phyloP scores from a whole-genome alignment of 2,329 filamentous ascomycete species.

The Coleophoma cylindrospora region DNA sequence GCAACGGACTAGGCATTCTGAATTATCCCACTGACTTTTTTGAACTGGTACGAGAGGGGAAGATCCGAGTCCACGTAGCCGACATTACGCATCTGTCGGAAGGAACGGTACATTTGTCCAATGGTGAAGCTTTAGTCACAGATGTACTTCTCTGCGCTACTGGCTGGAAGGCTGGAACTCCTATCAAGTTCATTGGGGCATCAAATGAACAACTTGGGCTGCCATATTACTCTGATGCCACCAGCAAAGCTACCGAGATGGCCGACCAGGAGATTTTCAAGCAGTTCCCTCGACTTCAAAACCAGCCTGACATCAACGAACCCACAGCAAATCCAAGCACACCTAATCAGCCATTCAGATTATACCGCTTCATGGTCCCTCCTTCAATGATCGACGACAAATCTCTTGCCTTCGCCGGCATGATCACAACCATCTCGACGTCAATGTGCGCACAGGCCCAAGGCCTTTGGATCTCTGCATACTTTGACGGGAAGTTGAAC shows the following conservation, averaged over 20 bases:
- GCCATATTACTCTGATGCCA: conserved; percentile 18
- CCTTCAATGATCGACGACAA: conserved; percentile 32
- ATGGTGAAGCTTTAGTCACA: conserved; percentile 38
- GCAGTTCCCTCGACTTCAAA: conserved; percentile 45
- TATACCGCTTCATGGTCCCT: conserved; percentile 43
- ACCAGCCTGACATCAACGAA: conserved; percentile 46
- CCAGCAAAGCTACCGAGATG: conserved; percentile 29
- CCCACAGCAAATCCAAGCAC: conserved; percentile 12
- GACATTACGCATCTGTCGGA: conserved; percentile 42
- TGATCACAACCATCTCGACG: conserved; percentile 37
- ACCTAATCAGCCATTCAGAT: conserved; percentile 27
- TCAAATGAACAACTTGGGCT: conserved; percentile 43
- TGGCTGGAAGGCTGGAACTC: conserved; percentile 51
- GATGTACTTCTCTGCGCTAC: conserved; percentile 52
- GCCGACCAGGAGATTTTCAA: conserved; percentile 49
- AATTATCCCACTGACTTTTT: conserved; percentile 56
- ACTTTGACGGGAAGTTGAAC: conserved; percentile 48
- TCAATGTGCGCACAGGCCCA: conserved; percentile 39
- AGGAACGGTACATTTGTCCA: conserved; percentile 43
- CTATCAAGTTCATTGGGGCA: conserved; percentile 45
- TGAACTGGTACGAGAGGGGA: conserved; percentile 47
- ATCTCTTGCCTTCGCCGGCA: conserved; percentile 41
- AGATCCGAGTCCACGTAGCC: conserved; percentile 45
- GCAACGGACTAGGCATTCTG: conserved; percentile 50
- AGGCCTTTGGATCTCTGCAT: conserved; percentile 61